Base-by-base conservation (phyloP, 345 rosid genomes). In the Hibiscus mutabilis region DNA sequence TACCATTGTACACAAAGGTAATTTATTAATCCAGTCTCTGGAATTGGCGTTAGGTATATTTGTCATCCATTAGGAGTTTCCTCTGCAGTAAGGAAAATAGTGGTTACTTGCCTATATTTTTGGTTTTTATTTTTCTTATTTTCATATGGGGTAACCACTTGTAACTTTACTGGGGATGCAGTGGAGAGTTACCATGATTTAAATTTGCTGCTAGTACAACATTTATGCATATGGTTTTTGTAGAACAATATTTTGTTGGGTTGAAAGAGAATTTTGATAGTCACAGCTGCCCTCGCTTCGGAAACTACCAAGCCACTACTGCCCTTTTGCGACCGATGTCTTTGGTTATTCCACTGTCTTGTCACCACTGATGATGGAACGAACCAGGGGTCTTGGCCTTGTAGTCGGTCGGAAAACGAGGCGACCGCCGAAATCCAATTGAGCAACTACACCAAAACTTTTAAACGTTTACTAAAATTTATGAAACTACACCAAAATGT, bases 351-450 rank as follows among this genome's bases (percentile, higher is more conserved):
- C 91, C 10, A 80, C 76, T 0, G 82, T 73, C 60, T 84, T 84
- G 80, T 88, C 92, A 67, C 80, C 91, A 24, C 90, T 84, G n/a
- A 93, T 81, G 74, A 83, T 88, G 1, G 91, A 89, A 72, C 79
- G 79, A 66, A 84, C 78, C 62, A 75, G 27, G 1, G 73, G 16
- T 3, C 63, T 15, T 16, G 24, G 64, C 46, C 60, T 58, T 74
- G 62, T 2, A 51, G 68, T 53, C 47, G 71, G 60, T n/a, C n/a
- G 31, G 82, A 31, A 4, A 74, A 18, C 2, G 77, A 42, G 47
- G 72, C 46, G 58, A 13, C 22, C 74, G 58, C 64, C 61, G 15
- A 11, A 75, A n/a, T 9, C n/a, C 66, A 77, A 25, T 51, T 7
- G 15, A 42, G 12, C 42, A 29, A 0, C 3, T 29, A 2, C 33